Evolutionary conservation across 257 asterid species (phyloP), one percentile per base, ranked within the genome.

Genomic region (Petrea volubilis): DNA sequence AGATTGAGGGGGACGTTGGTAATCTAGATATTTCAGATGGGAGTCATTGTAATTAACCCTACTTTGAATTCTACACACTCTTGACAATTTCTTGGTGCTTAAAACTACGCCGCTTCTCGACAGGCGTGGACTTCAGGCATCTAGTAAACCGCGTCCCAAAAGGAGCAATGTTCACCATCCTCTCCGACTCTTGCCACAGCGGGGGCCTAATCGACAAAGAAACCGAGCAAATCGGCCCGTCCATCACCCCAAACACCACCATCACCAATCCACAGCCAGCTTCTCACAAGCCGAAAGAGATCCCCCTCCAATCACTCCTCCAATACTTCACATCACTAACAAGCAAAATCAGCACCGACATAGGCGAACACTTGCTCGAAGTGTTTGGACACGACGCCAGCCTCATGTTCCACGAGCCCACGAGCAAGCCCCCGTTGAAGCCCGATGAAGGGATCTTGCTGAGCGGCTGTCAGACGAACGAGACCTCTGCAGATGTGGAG

Each of bases 191-290:
- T 38, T 92, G 98, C 74, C 97, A 90, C 71, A 90, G 97, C 3
- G 97, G 97, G 46, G 98, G 98, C 1, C 92, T 92, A 6, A 92
- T 92, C 6, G 97, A 92, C 91, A 88, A 92, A 76, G 97, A 92
- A 67, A 88, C 86, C 6, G 95, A 92, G 79, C 97, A 92, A 71
- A 86, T 90, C 10, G 94, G 98, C 64, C 96, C 96, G 12, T 79
- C 78, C 23, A 60, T 40, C 2, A 43, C 13, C 28, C 59, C 72
- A 8, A 57, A 55, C 1, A 6, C 15, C 6, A 40, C 43, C 59
- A 5, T 0, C 15, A 18, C 43, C 43, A 31, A 2, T 7, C 38
- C 38, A 31, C 12, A 25, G 23, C 51, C 64, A 20, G 17, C 62
- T 55, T 44, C 79, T 27, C 46, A 65, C 81, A 82, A 85, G 81